Base-by-base conservation (phyloP, 78 protist genomes). In the Anaeramoeba flamelloides region DNA sequence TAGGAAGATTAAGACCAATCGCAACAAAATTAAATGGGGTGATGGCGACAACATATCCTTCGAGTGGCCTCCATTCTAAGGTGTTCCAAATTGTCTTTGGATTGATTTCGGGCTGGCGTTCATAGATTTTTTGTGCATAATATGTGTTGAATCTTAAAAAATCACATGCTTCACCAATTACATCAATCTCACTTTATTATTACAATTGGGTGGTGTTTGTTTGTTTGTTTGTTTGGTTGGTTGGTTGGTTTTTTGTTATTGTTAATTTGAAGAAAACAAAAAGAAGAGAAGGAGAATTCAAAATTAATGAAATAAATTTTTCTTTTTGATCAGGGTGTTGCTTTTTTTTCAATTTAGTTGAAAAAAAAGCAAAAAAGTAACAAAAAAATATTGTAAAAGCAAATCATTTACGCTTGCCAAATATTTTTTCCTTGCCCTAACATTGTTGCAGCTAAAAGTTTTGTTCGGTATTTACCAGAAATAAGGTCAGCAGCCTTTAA, bases 11-110 rank as follows among this genome's bases (percentile, higher is more conserved):
- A 38, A 77, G 86, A 38, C 95, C 98, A 75, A 94, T 94, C 37
- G 98, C 95, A 0, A 92, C 89, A 82, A 94, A 94, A 89, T 94
- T 94, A 87, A 92, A 94, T 41, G 98, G 98, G 12, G 95, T 77
- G 41, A 94, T 81, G 38, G 95, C 94, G 30, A 78, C 83, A 34
- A 89, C 91, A 83, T 91, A 94, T 41, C 98, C 97, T 41, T 94
- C 97, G 2, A 92, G 88, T 36, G 94, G 92, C 2, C 95, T 80
- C 79, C 88, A 89, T 30, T 88, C 92, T 12, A 83, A 69, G 39
- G 91, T 84, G 77, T 93, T 93, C 97, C 96, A 93, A 38, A 82
- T 69, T 31, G 85, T 86, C 30, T 38, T 30, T 0, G 82, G 3
- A 85, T 89, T 38, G 77, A 87, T 83, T 39, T 83, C 84, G 41